Evolutionary conservation across 495 filamentous ascomycete genomes (phyloP).

Genomic region (Aspergillus carlsbadensis): DNA sequence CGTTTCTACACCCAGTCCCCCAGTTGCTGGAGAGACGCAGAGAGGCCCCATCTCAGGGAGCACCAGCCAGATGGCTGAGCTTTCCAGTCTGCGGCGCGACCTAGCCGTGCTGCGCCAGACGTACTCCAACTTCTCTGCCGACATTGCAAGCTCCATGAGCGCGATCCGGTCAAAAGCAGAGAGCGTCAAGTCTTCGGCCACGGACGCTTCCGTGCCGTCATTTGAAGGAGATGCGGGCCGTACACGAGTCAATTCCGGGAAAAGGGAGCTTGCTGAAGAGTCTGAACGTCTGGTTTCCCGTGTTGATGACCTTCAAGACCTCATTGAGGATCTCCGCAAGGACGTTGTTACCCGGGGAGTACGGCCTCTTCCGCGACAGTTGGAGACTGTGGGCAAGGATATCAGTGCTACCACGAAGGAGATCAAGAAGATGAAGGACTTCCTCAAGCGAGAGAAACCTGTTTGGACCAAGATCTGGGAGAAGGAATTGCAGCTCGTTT

Average conservation of each 20-base stretch:
- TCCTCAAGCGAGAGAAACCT: constrained; percentile 85
- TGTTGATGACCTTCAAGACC: constrained; percentile 93
- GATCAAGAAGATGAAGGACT: constrained; percentile 94
- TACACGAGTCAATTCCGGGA: constrained; percentile 78
- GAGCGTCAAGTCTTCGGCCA: constrained; percentile 72
- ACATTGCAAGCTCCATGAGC: constrained; percentile 84
- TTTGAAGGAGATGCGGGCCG: constrained; percentile 72
- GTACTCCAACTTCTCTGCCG: constrained; percentile 83
- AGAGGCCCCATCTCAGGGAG: constrained; percentile 34
- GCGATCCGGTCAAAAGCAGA: constrained; percentile 75
- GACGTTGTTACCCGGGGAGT: constrained; percentile 94
- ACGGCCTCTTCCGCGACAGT: constrained; percentile 84
- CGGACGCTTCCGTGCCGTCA: constrained; percentile 61
- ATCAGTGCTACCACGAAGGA: constrained; percentile 77
- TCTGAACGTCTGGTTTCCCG: constrained; percentile 83
- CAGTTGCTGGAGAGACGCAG: constrained; percentile 14
- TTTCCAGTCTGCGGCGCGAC: constrained; percentile 83
- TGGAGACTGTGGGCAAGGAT: constrained; percentile 85
- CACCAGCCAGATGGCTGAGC: constrained; percentile 63
- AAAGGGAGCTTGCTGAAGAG: constrained; percentile 78
- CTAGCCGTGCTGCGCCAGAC: constrained; percentile 91
- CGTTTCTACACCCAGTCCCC: constrained; percentile 27
- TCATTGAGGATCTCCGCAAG: constrained; percentile 95
- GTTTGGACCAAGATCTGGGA: constrained; percentile 99
- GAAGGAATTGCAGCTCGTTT: constrained; percentile 89